Evolutionary conservation across 2,329 filamentous ascomycete species (phyloP), one percentile per base, ranked within the genome.

Genomic region (Peltaster fructicola): DNA sequence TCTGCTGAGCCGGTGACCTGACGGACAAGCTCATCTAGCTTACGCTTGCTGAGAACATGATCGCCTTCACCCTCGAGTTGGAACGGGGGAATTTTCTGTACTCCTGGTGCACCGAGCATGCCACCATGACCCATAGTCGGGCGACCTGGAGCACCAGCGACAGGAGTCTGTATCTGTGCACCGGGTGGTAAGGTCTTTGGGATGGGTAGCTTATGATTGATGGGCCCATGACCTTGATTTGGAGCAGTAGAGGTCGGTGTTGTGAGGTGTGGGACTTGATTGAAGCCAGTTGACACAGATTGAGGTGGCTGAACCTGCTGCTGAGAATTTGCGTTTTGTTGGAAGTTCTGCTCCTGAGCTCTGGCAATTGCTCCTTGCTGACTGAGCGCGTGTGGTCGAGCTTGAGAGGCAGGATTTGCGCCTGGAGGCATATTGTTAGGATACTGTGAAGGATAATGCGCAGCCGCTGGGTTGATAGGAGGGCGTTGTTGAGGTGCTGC

Each of bases 31-130:
- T 93, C 85, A 44, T 98, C 84, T 19, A 98, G 64, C 56, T 92
- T 95, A 57, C 91, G 90, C 67, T 93, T 93, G 56, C 77, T 90
- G n/a, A 98, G 61, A 1, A 98, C 77, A 20, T 84, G 74, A 42
- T 93, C 82, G 14, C 81, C 82, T 45, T 92, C 84, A 15, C 80
- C 79, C 47, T 95, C 85, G 30, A 93, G 72, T 29, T 80, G 78
- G 50, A 80, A 91, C 0, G 73, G 70, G 0, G 82, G 80, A 21
- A 80, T 69, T 44, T 82, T 84, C 27, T 73, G 60, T 32, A 95
- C 66, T 2, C 80, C 79, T 1, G 88, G 84, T 43, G 92, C 82
- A 25, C 74, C 73, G 65, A 93, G 78, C 24, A 88, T 73, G 26
- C 82, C 82, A 5, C 72, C 72, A 34, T 77, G 78, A 12, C 82